These are phyloP conservation scores for Podaxis sp. DNA, from an alignment of 768 basidiomycete genomes.

Conservation along the genomic window DNA sequence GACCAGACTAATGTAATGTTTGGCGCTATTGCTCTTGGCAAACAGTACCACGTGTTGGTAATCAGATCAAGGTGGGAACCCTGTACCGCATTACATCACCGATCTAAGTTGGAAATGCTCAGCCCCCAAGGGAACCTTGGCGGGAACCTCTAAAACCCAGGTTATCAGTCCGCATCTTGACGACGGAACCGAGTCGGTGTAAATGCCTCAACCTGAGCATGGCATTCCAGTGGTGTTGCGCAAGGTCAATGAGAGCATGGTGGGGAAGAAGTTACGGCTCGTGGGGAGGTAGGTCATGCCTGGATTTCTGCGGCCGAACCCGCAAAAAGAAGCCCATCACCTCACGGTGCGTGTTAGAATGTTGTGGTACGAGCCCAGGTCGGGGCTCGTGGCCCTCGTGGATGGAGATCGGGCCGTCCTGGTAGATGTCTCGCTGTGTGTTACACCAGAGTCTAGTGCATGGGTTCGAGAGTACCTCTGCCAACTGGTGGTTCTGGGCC, in stretches of 20 bases:
- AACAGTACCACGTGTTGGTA: slow-evolving; percentile 12
- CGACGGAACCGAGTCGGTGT: slow-evolving; percentile 8
- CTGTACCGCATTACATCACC: background rate
- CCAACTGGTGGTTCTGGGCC: slow-evolving; percentile 55
- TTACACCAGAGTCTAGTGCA: slow-evolving; percentile 35
- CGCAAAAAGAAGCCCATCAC: slow-evolving; percentile 9
- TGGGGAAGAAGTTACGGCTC: slow-evolving; percentile 56
- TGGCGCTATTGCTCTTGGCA: slow-evolving; percentile 2
- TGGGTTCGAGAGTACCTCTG: slow-evolving; percentile 58
- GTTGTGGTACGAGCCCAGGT: slow-evolving; percentile 52
- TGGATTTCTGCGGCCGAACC: background rate
- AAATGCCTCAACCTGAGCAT: slow-evolving; percentile 50
- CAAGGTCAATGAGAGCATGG: slow-evolving; percentile 35
- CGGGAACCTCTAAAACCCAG: background rate
- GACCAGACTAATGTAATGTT: slow-evolving; percentile 10
- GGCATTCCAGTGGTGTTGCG: slow-evolving; percentile 46
- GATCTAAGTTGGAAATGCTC: background rate
- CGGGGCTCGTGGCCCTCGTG: slow-evolving; percentile 47
- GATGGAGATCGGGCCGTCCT: slow-evolving; percentile 51
- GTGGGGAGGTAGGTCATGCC: slow-evolving; percentile 51
- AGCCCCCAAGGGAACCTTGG: background rate
- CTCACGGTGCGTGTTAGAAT: slow-evolving; percentile 38
- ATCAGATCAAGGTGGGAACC: slow-evolving; percentile 7
- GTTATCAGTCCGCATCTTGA: background rate
- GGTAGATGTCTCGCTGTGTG: slow-evolving; percentile 55